Evolutionary conservation across 129 eudicot genomes (phyloP).

Genomic region (Centrapalus pauciflorus): DNA sequence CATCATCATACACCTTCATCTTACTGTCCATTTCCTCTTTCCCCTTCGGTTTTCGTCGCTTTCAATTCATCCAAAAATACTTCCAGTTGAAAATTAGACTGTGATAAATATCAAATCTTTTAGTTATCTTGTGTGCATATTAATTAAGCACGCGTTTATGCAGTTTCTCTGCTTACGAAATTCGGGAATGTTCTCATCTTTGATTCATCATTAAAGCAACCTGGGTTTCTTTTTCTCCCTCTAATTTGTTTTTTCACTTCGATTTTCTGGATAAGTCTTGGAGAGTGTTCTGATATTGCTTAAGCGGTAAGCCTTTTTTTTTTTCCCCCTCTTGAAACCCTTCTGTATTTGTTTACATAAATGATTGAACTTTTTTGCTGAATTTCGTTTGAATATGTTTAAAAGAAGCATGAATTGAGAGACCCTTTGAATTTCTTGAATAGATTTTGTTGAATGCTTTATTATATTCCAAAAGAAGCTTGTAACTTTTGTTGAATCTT

Average conservation of each 20-base stretch:
- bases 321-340: neutral
- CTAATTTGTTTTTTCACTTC: neutral
- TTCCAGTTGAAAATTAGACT: neutral
- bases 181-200: constrained; percentile 24
- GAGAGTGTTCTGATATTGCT: neutral
- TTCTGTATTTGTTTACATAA: neutral
- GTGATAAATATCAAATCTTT: neutral
- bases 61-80: constrained; percentile 29
- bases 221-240: neutral
- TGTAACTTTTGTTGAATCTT: constrained; percentile 1
- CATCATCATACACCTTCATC: constrained; percentile 12
- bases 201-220: constrained; percentile 15
- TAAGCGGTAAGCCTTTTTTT: constrained; percentile 7
- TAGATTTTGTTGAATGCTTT: neutral
- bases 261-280: neutral
- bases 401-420: neutral
- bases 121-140: neutral
- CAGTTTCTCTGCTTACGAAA: constrained; percentile 15
- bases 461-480: neutral
- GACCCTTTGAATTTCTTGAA: neutral
- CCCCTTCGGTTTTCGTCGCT: constrained; percentile 26
- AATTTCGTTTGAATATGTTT: constrained; percentile 21
- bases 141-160: constrained; percentile 15
- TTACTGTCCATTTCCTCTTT: constrained; percentile 12
- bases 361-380: constrained; percentile 4